Evolutionary conservation across 495 filamentous ascomycete genomes (phyloP), one percentile per base, ranked within the genome.

Genomic region (Cercophora scortea): DNA sequence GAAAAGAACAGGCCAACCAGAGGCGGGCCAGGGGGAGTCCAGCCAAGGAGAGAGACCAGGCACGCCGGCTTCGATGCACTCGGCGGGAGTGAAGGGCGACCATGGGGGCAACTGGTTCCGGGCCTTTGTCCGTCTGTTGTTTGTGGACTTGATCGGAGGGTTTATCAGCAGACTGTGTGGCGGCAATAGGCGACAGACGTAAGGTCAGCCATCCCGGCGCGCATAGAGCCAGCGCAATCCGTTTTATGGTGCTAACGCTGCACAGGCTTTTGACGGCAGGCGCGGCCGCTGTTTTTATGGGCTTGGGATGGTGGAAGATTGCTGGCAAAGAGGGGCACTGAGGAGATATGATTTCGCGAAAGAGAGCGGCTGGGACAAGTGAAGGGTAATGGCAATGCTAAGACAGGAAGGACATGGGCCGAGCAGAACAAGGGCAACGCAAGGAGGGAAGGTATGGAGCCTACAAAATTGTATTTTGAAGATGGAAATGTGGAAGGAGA

Each of bases 81-180:
- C 55, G 16, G 42, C 44, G 11, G 48, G 32, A 8, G 48, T 58
- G 16, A 49, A 56, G 4, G 47, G 48, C 3, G 52, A 47, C 38
- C 48, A 52, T 9, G 51, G 51, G 17, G 45, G 52, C 15, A 46
- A 54, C 12, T 70, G 65, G 67, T 47, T 68, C 38, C 46, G 34
- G 36, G 57, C 63, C 11, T 61, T 68, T 35, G 56, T 66, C 45
- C 41, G 55, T 17, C 15, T 67, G 9, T 18, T 70, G 6, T 65
- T 70, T 53, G 62, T 69, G 18, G 61, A 68, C 36, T 58, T 54
- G 44, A 51, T 70, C 15, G 63, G 63, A 1, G 61, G 61, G 11
- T 43, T 67, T 40, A 42, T 69, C 43, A 61, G 36, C 57, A 57
- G 46, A 35, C 50, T 67, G 17, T 59, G 47, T 41, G 59, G 56